A percentile compares a stretch with the other conserved stretches of the same genome.
These are phyloP conservation scores for Fragaria vesca DNA, from an alignment of 306 rosid species.

Conservation along the genomic window DNA sequence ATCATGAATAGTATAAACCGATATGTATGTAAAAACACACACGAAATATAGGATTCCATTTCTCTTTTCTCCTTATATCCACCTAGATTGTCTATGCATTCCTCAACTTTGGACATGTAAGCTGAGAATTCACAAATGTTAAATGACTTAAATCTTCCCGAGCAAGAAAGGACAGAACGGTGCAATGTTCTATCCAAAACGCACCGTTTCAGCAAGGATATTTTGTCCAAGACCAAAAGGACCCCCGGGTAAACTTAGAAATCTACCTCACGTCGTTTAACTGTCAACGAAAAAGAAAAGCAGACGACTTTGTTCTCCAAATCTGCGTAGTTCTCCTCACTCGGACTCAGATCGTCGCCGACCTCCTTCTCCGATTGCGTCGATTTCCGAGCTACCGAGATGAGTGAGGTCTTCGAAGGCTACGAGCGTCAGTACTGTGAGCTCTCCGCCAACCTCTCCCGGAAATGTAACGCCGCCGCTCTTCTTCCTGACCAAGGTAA, in stretches of 20 bases:
- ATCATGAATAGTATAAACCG: too few relatives aligned
- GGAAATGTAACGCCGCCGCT: slow-evolving; percentile 65
- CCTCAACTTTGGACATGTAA: not conserved
- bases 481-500: slow-evolving; percentile 57
- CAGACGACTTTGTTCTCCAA: slow-evolving; percentile 4
- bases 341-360: not conserved
- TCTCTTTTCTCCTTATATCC: too few relatives aligned
- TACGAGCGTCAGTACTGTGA: slow-evolving; percentile 94
- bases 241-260: not conserved
- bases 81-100: too few relatives aligned
- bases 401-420: slow-evolving; percentile 86
- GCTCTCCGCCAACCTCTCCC: slow-evolving; percentile 78
- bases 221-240: not conserved
- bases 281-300: not conserved
- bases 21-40: too few relatives aligned
- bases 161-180: not conserved
- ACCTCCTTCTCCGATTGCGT: not conserved
- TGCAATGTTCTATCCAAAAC: not conserved
- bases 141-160: not conserved
- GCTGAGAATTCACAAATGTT: too few relatives aligned
- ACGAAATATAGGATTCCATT: too few relatives aligned
- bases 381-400: slow-evolving; percentile 8
- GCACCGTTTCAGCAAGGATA: not conserved
- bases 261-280: not conserved
- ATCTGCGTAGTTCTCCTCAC: not conserved